Percentiles rank a stretch among this genome's conserved stretches.
These are phyloP conservation scores for Solanum neorickii DNA, from an alignment of 257 asterid species.

Conservation along the genomic window DNA sequence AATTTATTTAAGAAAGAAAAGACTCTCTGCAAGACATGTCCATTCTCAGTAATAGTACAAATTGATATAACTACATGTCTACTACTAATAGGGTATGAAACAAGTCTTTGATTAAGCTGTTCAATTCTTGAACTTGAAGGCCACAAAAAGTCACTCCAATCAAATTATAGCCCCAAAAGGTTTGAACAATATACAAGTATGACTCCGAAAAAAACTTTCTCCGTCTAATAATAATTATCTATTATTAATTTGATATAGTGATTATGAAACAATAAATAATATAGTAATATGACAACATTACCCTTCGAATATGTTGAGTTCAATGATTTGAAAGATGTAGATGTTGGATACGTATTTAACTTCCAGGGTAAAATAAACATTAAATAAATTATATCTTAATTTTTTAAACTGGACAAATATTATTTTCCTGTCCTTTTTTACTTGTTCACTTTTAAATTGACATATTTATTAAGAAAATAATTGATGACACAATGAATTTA, in stretches of 20 bases:
- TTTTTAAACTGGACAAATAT: no score
- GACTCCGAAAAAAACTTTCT: neutral
- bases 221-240: no score
- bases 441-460: no score
- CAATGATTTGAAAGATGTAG: no score
- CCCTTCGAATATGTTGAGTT: no score
- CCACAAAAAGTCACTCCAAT: neutral
- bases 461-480: no score
- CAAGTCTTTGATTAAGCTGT: neutral
- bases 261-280: no score
- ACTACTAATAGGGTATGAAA: neutral
- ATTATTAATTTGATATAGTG: neutral
- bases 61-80: neutral
- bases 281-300: no score
- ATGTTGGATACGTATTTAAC: no score
- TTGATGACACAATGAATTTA: no score
- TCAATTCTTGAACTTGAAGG: neutral
- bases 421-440: fast-evolving
- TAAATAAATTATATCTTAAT: no score
- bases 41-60: neutral
- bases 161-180: neutral
- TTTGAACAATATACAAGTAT: neutral
- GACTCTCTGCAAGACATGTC: fast-evolving
- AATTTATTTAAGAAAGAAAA: neutral
- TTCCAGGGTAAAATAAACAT: neutral